Percentiles rank a stretch among this genome's conserved stretches.
Conservation (phyloP, 1,284 basidiomycete species). For the Leccinum subrobustum region DNA sequence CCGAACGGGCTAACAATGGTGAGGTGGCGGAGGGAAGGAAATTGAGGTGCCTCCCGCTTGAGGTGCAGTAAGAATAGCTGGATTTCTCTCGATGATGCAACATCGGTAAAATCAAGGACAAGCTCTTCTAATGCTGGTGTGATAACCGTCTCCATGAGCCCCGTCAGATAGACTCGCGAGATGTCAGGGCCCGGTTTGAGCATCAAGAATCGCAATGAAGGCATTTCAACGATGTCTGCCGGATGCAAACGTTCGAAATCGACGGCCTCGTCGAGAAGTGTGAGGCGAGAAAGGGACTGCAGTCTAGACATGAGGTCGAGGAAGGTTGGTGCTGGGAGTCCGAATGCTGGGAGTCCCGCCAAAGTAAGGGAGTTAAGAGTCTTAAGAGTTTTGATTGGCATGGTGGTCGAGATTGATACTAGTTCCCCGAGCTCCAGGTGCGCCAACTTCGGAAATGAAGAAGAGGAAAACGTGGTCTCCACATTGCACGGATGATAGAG, state of each 20-base stretch:
- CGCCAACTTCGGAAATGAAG: conserved; percentile 24
- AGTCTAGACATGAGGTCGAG: conserved; percentile 23
- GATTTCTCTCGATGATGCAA: conserved; percentile 30
- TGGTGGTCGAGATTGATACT: conserved; percentile 16
- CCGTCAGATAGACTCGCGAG: conserved; percentile 29
- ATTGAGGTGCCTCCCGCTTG: conserved; percentile 29
- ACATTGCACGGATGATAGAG: conserved; percentile 24
- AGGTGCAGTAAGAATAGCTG: conserved; percentile 30
- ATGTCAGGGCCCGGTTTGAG: conserved; percentile 31
- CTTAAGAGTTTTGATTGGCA: conserved; percentile 21
- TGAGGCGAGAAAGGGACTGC: conserved; percentile 22
- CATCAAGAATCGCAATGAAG: conserved; percentile 21
- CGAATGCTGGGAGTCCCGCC: conserved; percentile 23
- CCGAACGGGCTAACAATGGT: conserved; percentile 28
- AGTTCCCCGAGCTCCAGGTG: conserved; percentile 25
- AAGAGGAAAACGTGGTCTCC: conserved; percentile 20
- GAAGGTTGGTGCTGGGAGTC: conserved; percentile 24
- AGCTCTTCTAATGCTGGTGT: conserved; percentile 27
- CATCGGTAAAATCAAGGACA: conserved; percentile 24
- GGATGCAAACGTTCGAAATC: conserved; percentile 24
- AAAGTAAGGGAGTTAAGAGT: conserved; percentile 28
- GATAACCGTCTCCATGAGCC: conserved; percentile 24
- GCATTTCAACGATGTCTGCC: conserved; percentile 14
- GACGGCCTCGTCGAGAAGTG: conserved; percentile 30
- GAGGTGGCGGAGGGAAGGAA: conserved; percentile 21